Conservation (phyloP, 495 filamentous ascomycete species). For the Daldinia grandis region DNA sequence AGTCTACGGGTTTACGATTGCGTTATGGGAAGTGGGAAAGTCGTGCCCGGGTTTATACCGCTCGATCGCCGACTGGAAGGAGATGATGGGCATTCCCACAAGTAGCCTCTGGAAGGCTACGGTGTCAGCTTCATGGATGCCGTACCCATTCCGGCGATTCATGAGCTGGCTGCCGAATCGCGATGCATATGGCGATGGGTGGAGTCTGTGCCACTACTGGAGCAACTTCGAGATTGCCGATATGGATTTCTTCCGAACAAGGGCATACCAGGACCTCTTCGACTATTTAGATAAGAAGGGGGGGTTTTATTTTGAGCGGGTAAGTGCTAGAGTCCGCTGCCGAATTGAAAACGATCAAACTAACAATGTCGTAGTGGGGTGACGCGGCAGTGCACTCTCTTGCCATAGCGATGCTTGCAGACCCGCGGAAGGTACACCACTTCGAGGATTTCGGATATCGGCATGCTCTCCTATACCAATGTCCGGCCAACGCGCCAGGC, state of each 20-base stretch:
- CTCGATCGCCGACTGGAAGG: slow-evolving; percentile 46
- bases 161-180: slow-evolving; percentile 46
- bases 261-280: slow-evolving; percentile 54
- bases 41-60: slow-evolving; percentile 53
- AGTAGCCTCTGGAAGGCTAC: slow-evolving; percentile 43
- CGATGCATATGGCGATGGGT: slow-evolving; percentile 43
- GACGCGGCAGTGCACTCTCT: slow-evolving; percentile 57
- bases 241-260: slow-evolving; percentile 54
- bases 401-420: slow-evolving; percentile 51
- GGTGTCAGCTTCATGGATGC: slow-evolving; percentile 44
- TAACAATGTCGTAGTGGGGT: slow-evolving; percentile 47
- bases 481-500: slow-evolving; percentile 43
- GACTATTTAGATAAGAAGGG: slow-evolving; percentile 53
- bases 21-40: slow-evolving; percentile 53
- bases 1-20: slow-evolving; percentile 54
- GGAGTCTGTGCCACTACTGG: slow-evolving; percentile 58
- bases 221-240: slow-evolving; percentile 59
- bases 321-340: slow-evolving; percentile 16
- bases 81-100: slow-evolving; percentile 40
- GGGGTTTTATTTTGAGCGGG: slow-evolving; percentile 56
- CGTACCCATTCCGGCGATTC: slow-evolving; percentile 44
- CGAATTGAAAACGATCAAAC: slow-evolving; percentile 1
- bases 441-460: slow-evolving; percentile 55
- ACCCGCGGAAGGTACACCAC: slow-evolving; percentile 54
- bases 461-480: slow-evolving; percentile 49